A percentile compares a stretch with the other conserved stretches of the same genome.
Evolutionary conservation across 441 rosid species (phyloP).

Genomic region (Gossypium davidsonii): DNA sequence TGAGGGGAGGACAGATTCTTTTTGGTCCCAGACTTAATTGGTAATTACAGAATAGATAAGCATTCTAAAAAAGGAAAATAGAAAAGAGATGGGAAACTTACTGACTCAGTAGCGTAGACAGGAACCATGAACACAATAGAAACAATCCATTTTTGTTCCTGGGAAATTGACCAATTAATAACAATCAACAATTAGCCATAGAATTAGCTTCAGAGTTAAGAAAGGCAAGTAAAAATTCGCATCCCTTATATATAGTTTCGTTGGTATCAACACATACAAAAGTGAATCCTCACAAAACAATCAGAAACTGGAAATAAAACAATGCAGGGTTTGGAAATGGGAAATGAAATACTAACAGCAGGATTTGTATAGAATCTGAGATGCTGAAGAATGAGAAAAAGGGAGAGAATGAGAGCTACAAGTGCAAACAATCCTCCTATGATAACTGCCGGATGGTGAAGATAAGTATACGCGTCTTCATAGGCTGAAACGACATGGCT

Average conservation of each 20-base stretch:
- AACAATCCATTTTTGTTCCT: conserved; percentile 95
- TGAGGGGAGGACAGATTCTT: not conserved
- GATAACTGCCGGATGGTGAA: conserved; percentile 50
- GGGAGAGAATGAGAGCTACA: conserved; percentile 49
- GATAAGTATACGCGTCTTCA: conserved; percentile 32
- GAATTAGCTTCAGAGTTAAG: too few relatives aligned
- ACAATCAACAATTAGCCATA: too few relatives aligned
- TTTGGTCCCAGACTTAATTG: too few relatives aligned
- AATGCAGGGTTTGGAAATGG: not conserved
- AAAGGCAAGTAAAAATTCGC: too few relatives aligned
- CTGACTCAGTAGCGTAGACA: conserved; percentile 77
- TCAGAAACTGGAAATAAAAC: not conserved
- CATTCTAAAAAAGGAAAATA: not conserved
- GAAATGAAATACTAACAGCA: conserved; percentile 35
- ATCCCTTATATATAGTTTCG: not conserved
- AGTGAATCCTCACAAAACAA: not conserved
- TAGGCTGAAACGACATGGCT: not conserved
- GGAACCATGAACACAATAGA: conserved; percentile 82
- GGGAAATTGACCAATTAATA: not conserved
- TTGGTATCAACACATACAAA: not conserved
- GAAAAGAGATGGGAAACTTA: conserved; percentile 31
- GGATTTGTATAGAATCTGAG: conserved; percentile 84
- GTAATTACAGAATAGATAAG: not conserved
- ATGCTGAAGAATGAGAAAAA: conserved; percentile 54
- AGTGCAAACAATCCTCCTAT: conserved; percentile 62